Percentiles rank a stretch among this genome's conserved stretches.
These are phyloP conservation scores for Rheum nobile DNA, from an alignment of 148 eudicot species.

Conservation along the genomic window DNA sequence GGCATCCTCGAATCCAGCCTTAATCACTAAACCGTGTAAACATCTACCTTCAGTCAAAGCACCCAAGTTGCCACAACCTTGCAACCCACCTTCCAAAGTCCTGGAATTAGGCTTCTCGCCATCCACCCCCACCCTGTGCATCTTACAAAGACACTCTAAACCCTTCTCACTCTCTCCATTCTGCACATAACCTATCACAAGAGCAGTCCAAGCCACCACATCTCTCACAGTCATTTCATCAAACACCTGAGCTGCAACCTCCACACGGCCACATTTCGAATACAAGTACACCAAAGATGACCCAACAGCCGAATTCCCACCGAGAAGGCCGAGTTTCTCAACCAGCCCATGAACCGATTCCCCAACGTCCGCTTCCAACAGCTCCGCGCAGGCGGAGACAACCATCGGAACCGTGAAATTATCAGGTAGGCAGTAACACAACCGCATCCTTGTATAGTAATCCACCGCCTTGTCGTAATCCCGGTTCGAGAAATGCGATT, in stretches of 20 bases:
- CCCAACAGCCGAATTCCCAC: constrained; percentile 40
- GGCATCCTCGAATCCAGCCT: constrained; percentile 30
- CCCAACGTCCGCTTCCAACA: constrained; percentile 22
- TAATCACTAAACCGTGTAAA: constrained; percentile 47
- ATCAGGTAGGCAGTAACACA: constrained; percentile 23
- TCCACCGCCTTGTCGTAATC: constrained; percentile 25
- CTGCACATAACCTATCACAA: constrained; percentile 58
- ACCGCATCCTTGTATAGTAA: constrained; percentile 37
- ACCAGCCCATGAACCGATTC: constrained; percentile 39
- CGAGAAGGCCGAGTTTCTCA: constrained; percentile 29
- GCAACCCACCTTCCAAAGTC: constrained; percentile 66
- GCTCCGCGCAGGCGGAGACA: constrained; percentile 49
- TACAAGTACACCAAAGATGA: constrained; percentile 59
- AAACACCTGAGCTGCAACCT: constrained; percentile 33
- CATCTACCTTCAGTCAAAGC: constrained; percentile 42
- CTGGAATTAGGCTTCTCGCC: constrained; percentile 45
- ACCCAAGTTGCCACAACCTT: constrained; percentile 54
- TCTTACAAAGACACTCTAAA: constrained; percentile 39
- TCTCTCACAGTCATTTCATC: constrained; percentile 44
- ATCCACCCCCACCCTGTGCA: constrained; percentile 37
- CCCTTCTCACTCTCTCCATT: constrained; percentile 51
- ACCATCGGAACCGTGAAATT: constrained; percentile 60
- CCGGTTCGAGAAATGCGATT: constrained; percentile 49
- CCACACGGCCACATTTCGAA: constrained; percentile 45
- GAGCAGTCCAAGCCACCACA: constrained; percentile 57